Base-by-base conservation (phyloP, 805 yeast species). In the Candida koratica region DNA sequence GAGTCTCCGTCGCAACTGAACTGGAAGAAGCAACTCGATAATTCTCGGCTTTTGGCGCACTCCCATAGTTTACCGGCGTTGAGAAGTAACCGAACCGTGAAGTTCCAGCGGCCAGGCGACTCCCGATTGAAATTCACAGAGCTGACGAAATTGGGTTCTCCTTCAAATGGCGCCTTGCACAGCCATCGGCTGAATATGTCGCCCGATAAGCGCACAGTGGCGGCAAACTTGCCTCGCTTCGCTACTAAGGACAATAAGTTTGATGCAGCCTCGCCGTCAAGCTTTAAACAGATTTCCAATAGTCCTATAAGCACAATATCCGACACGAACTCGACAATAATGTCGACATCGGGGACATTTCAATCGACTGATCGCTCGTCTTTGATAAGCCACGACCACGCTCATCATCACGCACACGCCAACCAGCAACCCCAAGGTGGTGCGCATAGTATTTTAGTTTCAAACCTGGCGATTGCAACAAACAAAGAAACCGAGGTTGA, bases 361-460 rank as follows among this genome's bases (percentile, higher is more conserved):
- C 60, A 50, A 23, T 55, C 60, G 5, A 57, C 65, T 3, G 63
- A 58, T 28, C 56, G 53, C 39, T 56, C 61, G 2, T 42, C 46
- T 3, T 33, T 56, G 14, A 28, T 42, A 3, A 52, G 55, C 12
- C 56, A 49, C 14, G 41, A 24, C n/a, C 30, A 33, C 12, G 22
- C 27, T 5, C 17, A 15, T 32, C n/a, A 18, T 11, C 27, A 13
- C 8, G 18, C 19, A 9, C 15, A 22, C 8, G 8, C 18, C 31
- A 33, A 23, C 15, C 29, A n/a, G 22, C 27, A 22, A 10, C 20
- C 17, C 20, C 34, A 31, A 15, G 6, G 14, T 6, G 25, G 18
- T 8, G 13, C 24, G 37, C 20, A 34, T 34, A 31, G 25, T 28
- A 28, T 35, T 34, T 5, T 37, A 34, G 17, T 36, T 44, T 29